Percentiles rank a stretch among this genome's conserved stretches.
These are phyloP conservation scores for Solanum piurae DNA, from an alignment of 257 asterid species.

Conservation along the genomic window DNA sequence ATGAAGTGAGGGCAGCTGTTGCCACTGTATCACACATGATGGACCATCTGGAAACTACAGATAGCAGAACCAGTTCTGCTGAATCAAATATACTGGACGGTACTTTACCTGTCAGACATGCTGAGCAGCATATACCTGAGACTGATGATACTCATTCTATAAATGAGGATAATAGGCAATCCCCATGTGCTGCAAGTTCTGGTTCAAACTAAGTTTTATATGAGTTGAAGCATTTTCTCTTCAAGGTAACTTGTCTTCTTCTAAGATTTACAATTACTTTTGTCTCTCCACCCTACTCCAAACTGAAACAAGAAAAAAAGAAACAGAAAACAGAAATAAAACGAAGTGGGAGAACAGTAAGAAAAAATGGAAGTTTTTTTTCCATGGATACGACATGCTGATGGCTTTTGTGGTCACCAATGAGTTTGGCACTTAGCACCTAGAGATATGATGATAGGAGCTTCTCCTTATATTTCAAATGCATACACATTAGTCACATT, in stretches of 20 bases:
- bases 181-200: conserved; percentile 45
- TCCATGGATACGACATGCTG: not conserved
- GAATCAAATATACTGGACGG: conserved; percentile 22
- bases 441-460: not conserved
- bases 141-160: conserved; percentile 16
- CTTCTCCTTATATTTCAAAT: not conserved
- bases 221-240: conserved; percentile 2
- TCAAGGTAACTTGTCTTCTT: conserved; percentile 13
- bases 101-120: conserved; percentile 9
- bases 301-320: not conserved
- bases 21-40: conserved; percentile 41
- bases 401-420: not conserved
- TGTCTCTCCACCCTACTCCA: not conserved
- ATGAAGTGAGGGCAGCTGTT: conserved; percentile 27
- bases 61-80: conserved; percentile 24
- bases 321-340: not conserved
- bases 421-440: not conserved
- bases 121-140: conserved; percentile 17
- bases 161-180: conserved; percentile 23
- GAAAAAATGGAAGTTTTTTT: not conserved
- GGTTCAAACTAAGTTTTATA: conserved; percentile 25
- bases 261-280: not conserved
- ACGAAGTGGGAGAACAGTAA: not conserved
- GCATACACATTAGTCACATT: not conserved
- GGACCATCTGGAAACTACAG: conserved; percentile 54